phyloP scores from a whole-genome alignment of 768 basidiomycete species.

The Cyathus striatus region DNA sequence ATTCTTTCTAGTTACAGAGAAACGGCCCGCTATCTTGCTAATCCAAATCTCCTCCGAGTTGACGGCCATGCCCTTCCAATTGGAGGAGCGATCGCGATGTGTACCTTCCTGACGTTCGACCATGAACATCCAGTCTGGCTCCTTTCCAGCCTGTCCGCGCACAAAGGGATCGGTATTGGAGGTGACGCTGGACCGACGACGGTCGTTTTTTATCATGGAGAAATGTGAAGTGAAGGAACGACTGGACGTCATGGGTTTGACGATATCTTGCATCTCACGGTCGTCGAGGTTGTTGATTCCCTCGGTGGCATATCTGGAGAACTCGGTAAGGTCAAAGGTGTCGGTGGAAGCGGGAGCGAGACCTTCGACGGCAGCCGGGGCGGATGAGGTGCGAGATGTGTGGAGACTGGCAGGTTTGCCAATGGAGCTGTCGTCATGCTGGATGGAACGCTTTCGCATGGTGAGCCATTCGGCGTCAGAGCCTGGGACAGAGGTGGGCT shows the following conservation, averaged over 20 bases:
- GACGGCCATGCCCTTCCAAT: conserved; percentile 44
- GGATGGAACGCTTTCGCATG: conserved; percentile 36
- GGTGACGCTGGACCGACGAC: not conserved
- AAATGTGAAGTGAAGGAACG: not conserved
- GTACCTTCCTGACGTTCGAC: not conserved
- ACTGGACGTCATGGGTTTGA: not conserved
- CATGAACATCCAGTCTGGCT: not conserved
- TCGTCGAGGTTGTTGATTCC: too few species aligned
- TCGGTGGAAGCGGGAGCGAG: not conserved
- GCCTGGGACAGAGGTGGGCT: conserved; percentile 39
- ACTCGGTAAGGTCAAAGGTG: too few species aligned
- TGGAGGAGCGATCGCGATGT: not conserved
- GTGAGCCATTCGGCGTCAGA: conserved; percentile 55
- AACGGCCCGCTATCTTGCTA: conserved; percentile 57
- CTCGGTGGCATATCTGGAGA: too few species aligned
- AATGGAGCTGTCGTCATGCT: conserved; percentile 10
- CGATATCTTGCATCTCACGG: too few species aligned
- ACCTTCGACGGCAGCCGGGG: too few species aligned
- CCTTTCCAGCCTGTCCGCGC: not conserved
- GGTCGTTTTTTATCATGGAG: not conserved
- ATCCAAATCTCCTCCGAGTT: conserved; percentile 64
- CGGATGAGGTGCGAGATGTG: too few species aligned
- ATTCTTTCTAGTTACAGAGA: conserved; percentile 51
- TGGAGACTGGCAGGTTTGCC: conserved; percentile 2
- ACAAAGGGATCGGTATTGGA: not conserved